phyloP scores from a whole-genome alignment of 495 filamentous ascomycete species.

The Pseudomonodictys pantanalensis region DNA sequence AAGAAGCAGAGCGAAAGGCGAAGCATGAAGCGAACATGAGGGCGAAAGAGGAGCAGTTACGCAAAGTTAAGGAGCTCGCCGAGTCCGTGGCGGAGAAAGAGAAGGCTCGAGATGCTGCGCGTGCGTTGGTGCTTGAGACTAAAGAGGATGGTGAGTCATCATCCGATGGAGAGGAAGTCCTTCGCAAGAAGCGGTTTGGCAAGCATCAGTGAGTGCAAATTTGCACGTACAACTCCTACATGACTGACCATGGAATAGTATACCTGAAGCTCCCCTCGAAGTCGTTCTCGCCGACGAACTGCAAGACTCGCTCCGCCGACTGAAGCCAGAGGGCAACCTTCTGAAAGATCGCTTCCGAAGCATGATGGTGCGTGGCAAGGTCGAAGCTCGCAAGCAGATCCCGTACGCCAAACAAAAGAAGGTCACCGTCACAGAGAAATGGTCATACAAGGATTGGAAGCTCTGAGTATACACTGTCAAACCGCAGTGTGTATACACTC shows the following conservation, averaged over 20 bases:
- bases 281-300: constrained; percentile 90
- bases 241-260: constrained; percentile 40
- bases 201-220: constrained; percentile 56
- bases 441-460: constrained; percentile 93
- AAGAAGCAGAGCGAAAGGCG: constrained; percentile 73
- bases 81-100: constrained; percentile 61
- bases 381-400: constrained; percentile 76
- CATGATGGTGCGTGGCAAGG: constrained; percentile 80
- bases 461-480: constrained; percentile 36
- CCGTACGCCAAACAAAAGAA: constrained; percentile 74
- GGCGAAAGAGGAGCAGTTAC: constrained; percentile 61
- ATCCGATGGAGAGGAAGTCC: constrained; percentile 51
- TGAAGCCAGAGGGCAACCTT: constrained; percentile 94
- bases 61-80: constrained; percentile 57
- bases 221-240: neutral
- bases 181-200: constrained; percentile 74
- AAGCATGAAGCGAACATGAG: constrained; percentile 72
- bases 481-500: neutral
- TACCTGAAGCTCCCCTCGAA: constrained; percentile 78
- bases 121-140: constrained; percentile 42
- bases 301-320: constrained; percentile 78
- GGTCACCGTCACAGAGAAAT: constrained; percentile 84
- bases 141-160: constrained; percentile 47
- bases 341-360: constrained; percentile 88
- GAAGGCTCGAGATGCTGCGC: constrained; percentile 31